Base-by-base conservation (phyloP, 805 yeast species). In the Scheffersomyces spartinae region DNA sequence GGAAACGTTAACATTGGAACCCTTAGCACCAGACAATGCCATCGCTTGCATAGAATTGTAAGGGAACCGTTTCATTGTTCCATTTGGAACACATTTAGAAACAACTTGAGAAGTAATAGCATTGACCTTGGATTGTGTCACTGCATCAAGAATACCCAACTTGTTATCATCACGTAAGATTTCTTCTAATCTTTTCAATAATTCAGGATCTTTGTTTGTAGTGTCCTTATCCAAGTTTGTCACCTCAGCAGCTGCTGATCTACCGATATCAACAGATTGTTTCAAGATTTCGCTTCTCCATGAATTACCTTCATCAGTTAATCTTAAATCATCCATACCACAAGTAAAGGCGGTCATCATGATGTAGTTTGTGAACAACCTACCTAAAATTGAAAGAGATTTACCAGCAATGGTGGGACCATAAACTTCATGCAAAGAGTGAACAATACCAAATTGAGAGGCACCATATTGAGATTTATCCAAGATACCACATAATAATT, bases 381-480 rank as follows among this genome's bases (percentile, higher is more conserved):
- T 71, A 36, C 98, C 97, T 33, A 91, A 66, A n/a, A 88, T 93
- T 25, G 94, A 79, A 25, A 91, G 62, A 5, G 91, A 69, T 46
- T 81, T 78, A 32, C 96, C 95, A 12, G 97, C 95, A 42, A 76
- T 70, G 26, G 69, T 71, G 7, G 95, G 76, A 9, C 98, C 98
- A 52, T 88, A 91, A 11, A 91, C 80, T 59, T 91, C 99, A 47
- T 86, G 95, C 36, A 91, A 64, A 7, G 98, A 83, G 52, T 91
- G 99, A 20, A 91, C 94, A 33, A 91, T 64, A 68, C 99, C 99
- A 49, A 80, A 86, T 47, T 86, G 85, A 21, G 96, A 75, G 15
- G 99, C 94, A 63, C 99, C 99, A 52, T 91, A 93, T 58, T 91
- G 98, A 15, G 96, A 85, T 56, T 91, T 91, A 61, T 91, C 99